These are phyloP conservation scores for Agaricales sp. DNA, from an alignment of 1,284 basidiomycete species.

Conservation along the genomic window DNA sequence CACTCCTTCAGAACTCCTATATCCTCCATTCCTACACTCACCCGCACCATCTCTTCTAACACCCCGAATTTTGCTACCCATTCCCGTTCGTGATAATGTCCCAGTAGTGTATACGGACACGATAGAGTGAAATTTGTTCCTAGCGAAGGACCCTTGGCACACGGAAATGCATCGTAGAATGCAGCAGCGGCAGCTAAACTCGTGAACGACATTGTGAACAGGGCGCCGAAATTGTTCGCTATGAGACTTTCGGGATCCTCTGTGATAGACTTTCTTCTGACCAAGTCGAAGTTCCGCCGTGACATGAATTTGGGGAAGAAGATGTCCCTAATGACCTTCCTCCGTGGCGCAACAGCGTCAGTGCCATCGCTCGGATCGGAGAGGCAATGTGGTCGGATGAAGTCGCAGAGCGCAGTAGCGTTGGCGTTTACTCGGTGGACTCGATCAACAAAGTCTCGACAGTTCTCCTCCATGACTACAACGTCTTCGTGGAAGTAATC, in stretches of 20 bases:
- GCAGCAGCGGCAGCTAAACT: slow-evolving; percentile 56
- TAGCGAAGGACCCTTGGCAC: slow-evolving; percentile 87
- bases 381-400: slow-evolving; percentile 56
- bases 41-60: slow-evolving; percentile 74
- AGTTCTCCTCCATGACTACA: slow-evolving; percentile 96
- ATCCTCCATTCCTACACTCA: slow-evolving; percentile 89
- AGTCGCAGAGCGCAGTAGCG: slow-evolving; percentile 73
- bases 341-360: slow-evolving; percentile 9
- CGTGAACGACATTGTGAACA: slow-evolving; percentile 89
- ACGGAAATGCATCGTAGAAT: slow-evolving; percentile 83
- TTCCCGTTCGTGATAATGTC: slow-evolving; percentile 84
- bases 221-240: slow-evolving; percentile 80
- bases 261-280: slow-evolving; percentile 34
- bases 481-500: slow-evolving; percentile 88
- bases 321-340: slow-evolving; percentile 67
- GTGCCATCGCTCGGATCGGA: slow-evolving; percentile 17
- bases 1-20: neutral
- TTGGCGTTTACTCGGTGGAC: slow-evolving; percentile 77
- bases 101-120: slow-evolving; percentile 89
- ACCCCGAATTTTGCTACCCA: slow-evolving; percentile 91
- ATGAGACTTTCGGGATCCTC: slow-evolving; percentile 16
- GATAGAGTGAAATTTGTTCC: slow-evolving; percentile 96
- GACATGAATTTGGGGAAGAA: slow-evolving; percentile 88
- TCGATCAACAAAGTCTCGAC: slow-evolving; percentile 80
- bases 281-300: slow-evolving; percentile 60